Evolutionary conservation across 768 basidiomycete species (phyloP), one percentile per base, ranked within the genome.

Genomic region (Tricholoma saponaceum): DNA sequence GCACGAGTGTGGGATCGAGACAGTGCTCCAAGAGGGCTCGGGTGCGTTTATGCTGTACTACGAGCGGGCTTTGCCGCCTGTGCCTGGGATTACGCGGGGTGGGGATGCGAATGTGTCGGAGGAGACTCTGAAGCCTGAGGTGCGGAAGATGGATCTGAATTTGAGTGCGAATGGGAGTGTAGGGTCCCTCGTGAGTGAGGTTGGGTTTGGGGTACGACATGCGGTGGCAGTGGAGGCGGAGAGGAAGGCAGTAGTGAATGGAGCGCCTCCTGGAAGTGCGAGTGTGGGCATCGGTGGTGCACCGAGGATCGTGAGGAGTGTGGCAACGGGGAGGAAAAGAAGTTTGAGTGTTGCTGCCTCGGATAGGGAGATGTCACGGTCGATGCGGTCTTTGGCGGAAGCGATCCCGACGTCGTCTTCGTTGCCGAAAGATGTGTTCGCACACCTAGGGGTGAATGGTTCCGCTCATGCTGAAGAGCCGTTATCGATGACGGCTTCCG

Each of bases 1-100:
- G 54, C 75, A 79, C 28, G 89, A 92, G 64, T 85, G 85, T 35
- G 88, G 87, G 25, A 79, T 94, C 54, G 85, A 89, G 73, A 75
- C 76, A 54, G 91, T 92, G 66, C 71, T 92, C 54, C 74, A 78
- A 67, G 89, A 89, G 78, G 89, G 87, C 53, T 76, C 81, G 18
- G 75, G 74, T n/a, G 90, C 84, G 60, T 96, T 98, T 71, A 92
- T 99, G 90, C 79, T 98, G 37, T 98, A 92, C 67, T 99, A 98
- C 65, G 96, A 99, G 76, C 82, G 85, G 28, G 78, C 74, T 33
- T 68, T 75, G 30, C 64, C 70, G 26, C 67, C 71, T 6, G 56
- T 56, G 16, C 62, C 66, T 2, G 68, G 69, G 3, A 59, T 66
- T 6, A 60, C 62, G 20, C 59, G 62, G 22, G 54, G 52, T 23